Evolutionary conservation across 2,329 filamentous ascomycete genomes (phyloP), one percentile per base, ranked within the genome.

Genomic region (Fusarium setosum): DNA sequence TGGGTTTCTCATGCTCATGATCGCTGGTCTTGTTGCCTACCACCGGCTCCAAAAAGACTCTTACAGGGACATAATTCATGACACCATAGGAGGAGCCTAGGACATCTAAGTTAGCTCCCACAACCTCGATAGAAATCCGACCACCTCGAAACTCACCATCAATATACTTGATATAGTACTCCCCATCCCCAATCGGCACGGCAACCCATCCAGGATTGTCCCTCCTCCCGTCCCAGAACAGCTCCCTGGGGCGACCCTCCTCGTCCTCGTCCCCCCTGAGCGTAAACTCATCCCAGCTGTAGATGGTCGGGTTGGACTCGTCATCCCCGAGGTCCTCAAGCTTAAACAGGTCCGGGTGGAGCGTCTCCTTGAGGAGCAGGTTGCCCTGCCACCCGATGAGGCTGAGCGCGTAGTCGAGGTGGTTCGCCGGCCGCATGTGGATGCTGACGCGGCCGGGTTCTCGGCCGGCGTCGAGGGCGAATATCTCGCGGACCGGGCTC

Each of bases 161-260:
- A 47, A 62, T 62, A 23, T 61, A 42, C 50, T 59, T 62, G 41
- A 67, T 67, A 21, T 56, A 57, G 17, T 29, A 44, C 4, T 17
- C 26, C 10, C 34, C 21, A 4, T 59, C 20, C 4, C 40, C 55
- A 9, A 35, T 13, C 6, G 64, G 56, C 8, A 23, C 13, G 3
- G 64, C 64, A 32, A 65, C 56, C 61, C 61, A 67, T 40, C 64
- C 64, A 13, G 61, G 64, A 12, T 20, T 26, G 5, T 37, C 29
- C 6, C 35, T 18, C 12, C 48, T 32, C 18, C 21, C 21, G 5
- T 44, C 49, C 42, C 48, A 62, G 12, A 23, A 15, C 26, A 65
- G 48, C 47, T 62, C 24, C n/a, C 31, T 49, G 17, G 44, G n/a
- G 8, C 40, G 12, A 11, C 49, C 37, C 3, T 29, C 21, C 3